Evolutionary conservation across 139 green algal genomes (phyloP).

Genomic region (Diplosphaera chodatii): DNA sequence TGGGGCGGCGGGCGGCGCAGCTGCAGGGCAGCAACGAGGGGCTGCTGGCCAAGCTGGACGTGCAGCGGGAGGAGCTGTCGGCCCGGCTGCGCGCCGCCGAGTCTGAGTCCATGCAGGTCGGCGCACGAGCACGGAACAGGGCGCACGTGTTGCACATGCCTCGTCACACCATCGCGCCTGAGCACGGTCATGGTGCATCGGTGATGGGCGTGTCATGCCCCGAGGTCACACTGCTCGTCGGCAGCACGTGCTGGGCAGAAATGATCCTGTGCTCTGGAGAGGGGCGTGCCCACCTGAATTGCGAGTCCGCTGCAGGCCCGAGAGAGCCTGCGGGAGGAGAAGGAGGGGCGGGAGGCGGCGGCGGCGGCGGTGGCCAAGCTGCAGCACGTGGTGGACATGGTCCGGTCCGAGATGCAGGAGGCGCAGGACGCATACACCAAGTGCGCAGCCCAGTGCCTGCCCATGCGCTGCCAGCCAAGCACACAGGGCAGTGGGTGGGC

Average conservation of each 20-base stretch:
- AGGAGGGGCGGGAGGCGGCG: constrained; percentile 22
- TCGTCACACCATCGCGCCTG: too few species aligned
- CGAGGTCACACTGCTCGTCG: too few species aligned
- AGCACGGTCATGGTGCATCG: too few species aligned
- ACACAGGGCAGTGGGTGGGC: too few species aligned
- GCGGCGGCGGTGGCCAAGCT: constrained; percentile 35
- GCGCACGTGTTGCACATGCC: too few species aligned
- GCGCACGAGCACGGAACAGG: too few species aligned
- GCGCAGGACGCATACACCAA: constrained; percentile 23
- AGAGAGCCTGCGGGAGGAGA: constrained; percentile 13
- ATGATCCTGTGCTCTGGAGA: too few species aligned
- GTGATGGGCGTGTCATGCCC: too few species aligned
- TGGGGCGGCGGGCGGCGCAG: not conserved
- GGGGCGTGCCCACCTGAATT: too few species aligned
- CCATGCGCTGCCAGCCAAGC: too few species aligned
- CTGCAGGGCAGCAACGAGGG: constrained; percentile 4
- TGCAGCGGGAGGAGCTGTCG: constrained; percentile 4
- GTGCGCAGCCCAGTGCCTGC: too few species aligned
- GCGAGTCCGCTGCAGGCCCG: constrained; percentile 7
- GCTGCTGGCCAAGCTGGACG: constrained; percentile 5
- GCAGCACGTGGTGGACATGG: constrained; percentile 21
- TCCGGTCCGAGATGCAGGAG: constrained; percentile 34
- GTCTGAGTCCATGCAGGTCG: constrained; percentile 10
- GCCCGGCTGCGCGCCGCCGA: constrained; percentile 6
- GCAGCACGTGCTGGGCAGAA: too few species aligned